Percentiles rank a stretch among this genome's conserved stretches.
Evolutionary conservation across 768 basidiomycete genomes (phyloP).

Genomic region (Macrocybe gigantea): DNA sequence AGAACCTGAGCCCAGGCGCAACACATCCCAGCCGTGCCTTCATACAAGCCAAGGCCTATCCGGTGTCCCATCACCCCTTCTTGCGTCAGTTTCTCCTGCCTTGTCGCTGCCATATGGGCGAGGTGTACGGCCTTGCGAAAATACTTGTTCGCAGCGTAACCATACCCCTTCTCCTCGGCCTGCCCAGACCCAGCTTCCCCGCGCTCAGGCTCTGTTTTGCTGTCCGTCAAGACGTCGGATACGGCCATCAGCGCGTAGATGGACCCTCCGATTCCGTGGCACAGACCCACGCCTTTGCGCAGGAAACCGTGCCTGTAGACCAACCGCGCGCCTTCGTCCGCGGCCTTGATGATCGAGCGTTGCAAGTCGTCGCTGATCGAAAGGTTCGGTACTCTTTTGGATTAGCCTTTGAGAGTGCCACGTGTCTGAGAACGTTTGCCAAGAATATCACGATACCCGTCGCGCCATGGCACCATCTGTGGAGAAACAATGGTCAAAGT

Average conservation of each 20-base stretch:
- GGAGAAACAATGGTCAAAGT: neutral
- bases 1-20: conserved; percentile 48
- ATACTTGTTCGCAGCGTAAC: conserved; percentile 3
- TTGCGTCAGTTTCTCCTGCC: conserved; percentile 24
- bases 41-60: conserved; percentile 52
- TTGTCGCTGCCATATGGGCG: conserved; percentile 33
- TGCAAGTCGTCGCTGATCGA: conserved; percentile 16
- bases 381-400: neutral
- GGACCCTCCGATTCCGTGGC: conserved; percentile 52
- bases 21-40: conserved; percentile 54
- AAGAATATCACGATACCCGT: conserved; percentile 44
- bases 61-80: conserved; percentile 38
- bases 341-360: conserved; percentile 22
- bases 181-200: neutral
- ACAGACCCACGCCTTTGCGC: conserved; percentile 53
- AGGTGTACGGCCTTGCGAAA: conserved; percentile 36
- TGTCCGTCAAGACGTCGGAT: conserved; percentile 35
- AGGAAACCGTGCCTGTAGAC: conserved; percentile 45
- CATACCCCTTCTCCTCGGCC: too few relatives aligned
- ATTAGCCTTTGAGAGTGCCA: conserved; percentile 7
- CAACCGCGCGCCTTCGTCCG: conserved; percentile 32
- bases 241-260: conserved; percentile 47
- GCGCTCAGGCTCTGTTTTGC: neutral
- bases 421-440: conserved; percentile 32
- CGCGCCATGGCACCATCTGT: conserved; percentile 58